Base-by-base conservation (phyloP, 176 grass and related monocot species). In the Saccharum spontaneum region DNA sequence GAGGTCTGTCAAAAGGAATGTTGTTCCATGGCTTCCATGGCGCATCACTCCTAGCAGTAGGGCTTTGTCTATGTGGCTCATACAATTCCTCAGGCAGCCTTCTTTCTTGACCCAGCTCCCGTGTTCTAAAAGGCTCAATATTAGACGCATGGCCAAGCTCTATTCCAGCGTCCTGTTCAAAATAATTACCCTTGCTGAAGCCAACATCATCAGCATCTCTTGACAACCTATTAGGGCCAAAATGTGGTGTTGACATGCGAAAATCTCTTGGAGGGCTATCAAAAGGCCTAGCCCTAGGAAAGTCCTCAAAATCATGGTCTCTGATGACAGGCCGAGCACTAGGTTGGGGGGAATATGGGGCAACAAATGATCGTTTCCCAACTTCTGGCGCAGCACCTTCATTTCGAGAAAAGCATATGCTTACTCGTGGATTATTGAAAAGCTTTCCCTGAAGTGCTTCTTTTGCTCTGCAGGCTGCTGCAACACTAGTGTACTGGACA, bases 361-460 rank as follows among this genome's bases (percentile, higher is more conserved):
- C 62, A 87, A 80, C 72, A 24, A 43, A 65, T 54, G 76, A 67
- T 69, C 69, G 83, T 64, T 74, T 87, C 67, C 84, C 88, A 77
- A 16, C 40, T 81, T 94, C 92, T 82, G 75, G 71, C 68, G 66
- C 66, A 86, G 76, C 63, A 85, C 77, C 61, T 44, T 94, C 93
- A 84, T 44, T 98, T 65, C 80, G 89, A 83, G 97, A 94, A 87
- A 95, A 98, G 86, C 91, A 95, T 87, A 98, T 98, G 83, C 89
- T 89, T 80, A 98, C 90, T 80, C 88, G 88, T 68, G 93, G 91
- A 78, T 95, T 94, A 89, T 95, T 94, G 75, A 98, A 98, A 88
- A 98, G 88, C 46, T 85, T 95, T 71, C 97, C 97, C 43, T 98
- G 93, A 87, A 95, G 93, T 88, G 93, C 81, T 92, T 94, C 91